Conservation (phyloP, 1,284 basidiomycete genomes). For the Phlebopus sp. region DNA sequence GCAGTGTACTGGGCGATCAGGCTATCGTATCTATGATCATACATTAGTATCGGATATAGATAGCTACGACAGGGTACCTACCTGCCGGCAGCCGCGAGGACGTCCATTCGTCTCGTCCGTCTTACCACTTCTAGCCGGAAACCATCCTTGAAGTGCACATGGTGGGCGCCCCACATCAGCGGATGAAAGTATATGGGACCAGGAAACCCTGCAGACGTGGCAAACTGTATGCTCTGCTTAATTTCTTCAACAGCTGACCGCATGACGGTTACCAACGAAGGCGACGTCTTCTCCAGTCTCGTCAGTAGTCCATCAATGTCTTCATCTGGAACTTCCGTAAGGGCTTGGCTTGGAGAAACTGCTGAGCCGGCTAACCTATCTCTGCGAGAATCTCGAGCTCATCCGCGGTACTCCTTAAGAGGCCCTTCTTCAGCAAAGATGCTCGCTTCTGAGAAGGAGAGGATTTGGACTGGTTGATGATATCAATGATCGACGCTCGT, state of each 20-base stretch:
- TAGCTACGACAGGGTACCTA: slow-evolving; percentile 31
- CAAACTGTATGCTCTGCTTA: slow-evolving; percentile 61
- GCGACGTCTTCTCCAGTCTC: slow-evolving; percentile 61
- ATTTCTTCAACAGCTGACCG: slow-evolving; percentile 58
- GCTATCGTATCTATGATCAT: slow-evolving; percentile 62
- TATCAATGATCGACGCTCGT: slow-evolving; percentile 53
- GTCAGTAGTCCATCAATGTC: slow-evolving; percentile 56
- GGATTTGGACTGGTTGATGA: slow-evolving; percentile 62
- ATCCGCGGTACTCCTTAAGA: slow-evolving; percentile 59
- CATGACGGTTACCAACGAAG: slow-evolving; percentile 47
- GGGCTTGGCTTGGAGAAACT: neutral
- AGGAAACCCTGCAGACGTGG: slow-evolving; percentile 59
- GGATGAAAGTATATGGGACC: slow-evolving; percentile 68
- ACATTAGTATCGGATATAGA: neutral
- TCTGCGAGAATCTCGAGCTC: slow-evolving; percentile 70
- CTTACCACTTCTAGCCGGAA: slow-evolving; percentile 74
- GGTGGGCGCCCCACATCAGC: slow-evolving; percentile 64
- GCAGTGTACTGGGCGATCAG: slow-evolving; percentile 64
- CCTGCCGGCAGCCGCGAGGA: slow-evolving; percentile 80
- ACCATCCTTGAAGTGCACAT: slow-evolving; percentile 68
- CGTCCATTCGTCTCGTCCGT: slow-evolving; percentile 64
- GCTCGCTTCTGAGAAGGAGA: slow-evolving; percentile 66
- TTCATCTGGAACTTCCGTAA: slow-evolving; percentile 42
- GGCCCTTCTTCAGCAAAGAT: slow-evolving; percentile 61
- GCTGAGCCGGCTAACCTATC: slow-evolving; percentile 42